A percentile compares a stretch with the other conserved stretches of the same genome.
phyloP scores from a whole-genome alignment of 306 rosid species.

The Oxytropis ochrocephala region DNA sequence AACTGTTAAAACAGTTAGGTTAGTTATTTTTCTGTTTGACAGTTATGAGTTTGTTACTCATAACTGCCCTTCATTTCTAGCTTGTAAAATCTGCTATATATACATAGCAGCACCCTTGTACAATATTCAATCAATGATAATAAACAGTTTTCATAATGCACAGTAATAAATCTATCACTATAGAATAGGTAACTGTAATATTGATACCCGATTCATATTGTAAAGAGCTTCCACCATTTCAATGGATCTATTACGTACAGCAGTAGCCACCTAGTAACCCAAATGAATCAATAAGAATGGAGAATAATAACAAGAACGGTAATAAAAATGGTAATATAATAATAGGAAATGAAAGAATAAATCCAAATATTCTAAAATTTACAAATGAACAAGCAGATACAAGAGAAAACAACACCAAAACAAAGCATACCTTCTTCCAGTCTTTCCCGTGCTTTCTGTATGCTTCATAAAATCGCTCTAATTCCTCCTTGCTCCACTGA shows the following conservation, averaged over 20 bases:
- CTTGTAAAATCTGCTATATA: no score
- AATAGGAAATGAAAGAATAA: background rate
- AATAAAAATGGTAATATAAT: background rate
- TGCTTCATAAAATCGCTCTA: constrained; percentile 74
- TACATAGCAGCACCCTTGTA: no score
- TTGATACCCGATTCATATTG: constrained; percentile 61
- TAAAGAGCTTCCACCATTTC: constrained; percentile 87
- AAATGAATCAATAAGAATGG: constrained; percentile 21
- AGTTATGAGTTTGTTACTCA: no score
- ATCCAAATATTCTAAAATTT: background rate
- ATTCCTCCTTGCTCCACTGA: constrained; percentile 81
- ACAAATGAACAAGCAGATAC: constrained; percentile 6
- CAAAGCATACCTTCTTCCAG: constrained; percentile 70
- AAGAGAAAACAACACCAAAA: constrained; percentile 15
- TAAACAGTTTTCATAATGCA: no score
- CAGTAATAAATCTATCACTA: no score
- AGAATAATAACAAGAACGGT: background rate
- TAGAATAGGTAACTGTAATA: constrained; percentile 7
- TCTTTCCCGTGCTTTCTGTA: constrained; percentile 77
- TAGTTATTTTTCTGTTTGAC: no score
- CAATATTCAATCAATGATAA: no score
- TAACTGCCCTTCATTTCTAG: no score
- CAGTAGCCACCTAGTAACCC: constrained; percentile 55
- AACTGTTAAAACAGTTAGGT: no score
- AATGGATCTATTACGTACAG: constrained; percentile 47